Evolutionary conservation across 208 protist species (phyloP), one percentile per base, ranked within the genome.

Genomic region (Trypanosoma vivax): DNA sequence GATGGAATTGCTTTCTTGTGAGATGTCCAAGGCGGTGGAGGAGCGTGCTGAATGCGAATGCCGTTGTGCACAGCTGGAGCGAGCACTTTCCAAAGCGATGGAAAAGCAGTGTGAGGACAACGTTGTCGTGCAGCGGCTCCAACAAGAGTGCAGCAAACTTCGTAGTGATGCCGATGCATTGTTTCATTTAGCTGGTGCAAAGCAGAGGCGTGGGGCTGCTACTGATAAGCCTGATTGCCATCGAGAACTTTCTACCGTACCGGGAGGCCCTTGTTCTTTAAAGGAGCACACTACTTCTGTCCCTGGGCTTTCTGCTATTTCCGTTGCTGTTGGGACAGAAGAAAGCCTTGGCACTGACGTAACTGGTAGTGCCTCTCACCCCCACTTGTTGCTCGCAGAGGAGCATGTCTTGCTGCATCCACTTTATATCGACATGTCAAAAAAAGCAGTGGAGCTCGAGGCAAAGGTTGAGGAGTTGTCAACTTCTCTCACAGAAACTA

Each of bases 21-120:
- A 50, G 5, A 3, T 56, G 2, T 13, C 48, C 18, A 0, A 34
- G 24, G 30, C 23, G 23, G 16, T 43, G 1, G 40, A 16, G 2
- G 48, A 49, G n/a, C 18, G 46, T 2, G 40, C 40, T 16, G 7
- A 3, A n/a, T 40, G 10, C 14, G 47, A 16, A 13, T 13, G 7
- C 14, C 47, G 58, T 11, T 64, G 58, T 29, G 40, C 16, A 27
- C 40, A 64, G 5, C 49, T 64, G 14, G 58, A 64, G 24, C 39
- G 58, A 0, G 29, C 40, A 18, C 28, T 64, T 18, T 64, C 45
- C 30, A 0, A 9, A 7, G 5, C 18, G 4, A 23, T 42, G 1
- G 58, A 54, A 24, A 11, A 64, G 9, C 48, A 55, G 7, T 23
- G 23, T 10, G n/a, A 13, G 9, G 18, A 56, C 13, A 7, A 29